Evolutionary conservation across 176 grass and related monocot genomes (phyloP).

Genomic region (Typha latifolia): DNA sequence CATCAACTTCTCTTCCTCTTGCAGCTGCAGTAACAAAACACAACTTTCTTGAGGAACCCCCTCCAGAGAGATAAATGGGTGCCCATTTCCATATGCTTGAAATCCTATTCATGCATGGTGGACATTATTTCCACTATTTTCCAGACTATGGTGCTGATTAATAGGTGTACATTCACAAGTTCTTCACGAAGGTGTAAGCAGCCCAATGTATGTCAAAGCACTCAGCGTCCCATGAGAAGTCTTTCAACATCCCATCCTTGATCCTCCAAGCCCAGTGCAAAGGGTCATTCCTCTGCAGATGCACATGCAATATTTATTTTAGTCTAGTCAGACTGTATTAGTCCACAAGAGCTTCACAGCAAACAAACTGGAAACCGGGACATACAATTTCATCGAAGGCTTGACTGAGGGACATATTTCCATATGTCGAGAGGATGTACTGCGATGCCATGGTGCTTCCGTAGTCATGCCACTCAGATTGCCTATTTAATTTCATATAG

Average conservation of each 20-base stretch:
- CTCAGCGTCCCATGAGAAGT: constrained; percentile 35
- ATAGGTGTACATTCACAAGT: constrained; percentile 16
- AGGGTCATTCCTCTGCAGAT: constrained; percentile 31
- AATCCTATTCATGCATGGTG: no score
- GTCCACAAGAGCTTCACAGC: no score
- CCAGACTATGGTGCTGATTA: no score
- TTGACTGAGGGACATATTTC: constrained; percentile 41
- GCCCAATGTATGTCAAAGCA: constrained; percentile 41
- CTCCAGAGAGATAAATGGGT: background rate
- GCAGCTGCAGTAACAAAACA: background rate
- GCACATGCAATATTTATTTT: background rate
- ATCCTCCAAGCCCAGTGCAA: constrained; percentile 22
- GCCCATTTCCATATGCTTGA: no score
- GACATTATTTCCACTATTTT: no score
- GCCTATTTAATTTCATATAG: constrained; percentile 24
- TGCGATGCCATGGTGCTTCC: constrained; percentile 15
- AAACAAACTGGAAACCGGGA: background rate
- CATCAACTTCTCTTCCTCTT: background rate
- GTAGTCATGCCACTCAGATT: constrained; percentile 15
- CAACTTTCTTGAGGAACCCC: background rate
- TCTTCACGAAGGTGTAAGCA: constrained; percentile 34
- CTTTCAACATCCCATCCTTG: constrained; percentile 38
- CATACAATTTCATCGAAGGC: constrained; percentile 39
- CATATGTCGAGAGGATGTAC: constrained; percentile 45
- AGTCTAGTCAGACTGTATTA: background rate